Base-by-base conservation (phyloP, 768 basidiomycete genomes). In the Tricholoma matsutake region DNA sequence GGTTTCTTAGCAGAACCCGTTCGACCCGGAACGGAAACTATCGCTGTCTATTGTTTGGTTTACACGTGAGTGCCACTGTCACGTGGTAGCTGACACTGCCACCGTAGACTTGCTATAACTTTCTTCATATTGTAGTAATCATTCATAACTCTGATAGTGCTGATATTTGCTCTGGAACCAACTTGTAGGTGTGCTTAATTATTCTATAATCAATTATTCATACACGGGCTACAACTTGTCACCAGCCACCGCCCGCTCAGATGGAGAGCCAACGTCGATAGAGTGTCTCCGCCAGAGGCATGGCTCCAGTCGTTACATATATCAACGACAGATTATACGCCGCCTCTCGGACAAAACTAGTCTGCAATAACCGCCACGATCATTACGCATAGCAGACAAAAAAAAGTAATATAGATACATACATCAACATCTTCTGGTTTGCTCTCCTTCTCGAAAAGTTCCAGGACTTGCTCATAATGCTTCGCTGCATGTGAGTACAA, bases 311-410 rank as follows among this genome's bases (percentile, higher is more conserved):
- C 56, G 84, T 83, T 6, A 89, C 84, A 73, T 87, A 95, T 29
- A 96, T 88, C 49, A 92, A 75, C 16, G 91, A 87, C 25, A 98
- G 79, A 66, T 97, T 97, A 73, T 94, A 94, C 0, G 93, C 94
- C 7, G 94, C 86, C 68, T 96, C 93, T 56, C 80, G 79, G 1
- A 86, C 85, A 39, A 93, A 76, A 3, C 72, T 65, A 55, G 82
- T 79, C 78, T 89, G 71, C 71, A 29, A 63, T n/a, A 7, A 25
- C 8, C 11, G 25, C 28, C 29, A 31, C 16, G 3, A 10, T 53
- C 6, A 53, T 29, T 32, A 9, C 0, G 18, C 25, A 13, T 16
- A 31, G 29, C 11, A 45, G 14, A 9, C 8, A 25, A 16, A 6
- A 11, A n/a, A 1, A n/a, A 13, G 6, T 14, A 18, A 41, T 11